Base-by-base conservation (phyloP, 1,139 yeast species). In the Nakaseomyces delphensis region DNA sequence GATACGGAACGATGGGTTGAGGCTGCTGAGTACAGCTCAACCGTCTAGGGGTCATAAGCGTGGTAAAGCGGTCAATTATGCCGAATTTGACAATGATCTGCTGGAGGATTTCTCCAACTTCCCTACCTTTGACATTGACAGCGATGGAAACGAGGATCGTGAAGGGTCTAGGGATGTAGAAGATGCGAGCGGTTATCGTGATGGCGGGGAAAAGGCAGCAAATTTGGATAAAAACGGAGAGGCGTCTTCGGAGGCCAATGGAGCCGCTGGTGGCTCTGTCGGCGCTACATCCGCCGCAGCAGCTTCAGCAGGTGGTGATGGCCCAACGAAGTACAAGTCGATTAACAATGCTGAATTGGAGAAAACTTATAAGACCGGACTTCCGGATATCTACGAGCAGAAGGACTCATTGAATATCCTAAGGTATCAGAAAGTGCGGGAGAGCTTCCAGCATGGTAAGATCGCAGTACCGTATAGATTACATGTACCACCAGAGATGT, bases 31-130 rank as follows among this genome's bases (percentile, higher is more conserved):
- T 39, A 74, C 86, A 3, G 81, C 83, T 4, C 86, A 89, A 3
- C 79, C 81, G 3, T 77, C 86, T 6, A 74, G 96, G 50, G 73
- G 83, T 32, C 83, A 87, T 29, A 86, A 86, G 57, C 73, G 96
- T 54, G 79, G 27, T 6, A 68, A 77, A 42, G 81, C 79, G 40
- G 77, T 86, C 42, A 86, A 83, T 60, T 89, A 87, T 57, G 91
- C 96, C 0, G 97, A 87, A 62, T 83, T 79, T 48, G 94, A 83
- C 54, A 76, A 74, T 48, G 94, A 84, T 47, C 75, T 77, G 45
- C 84, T 80, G 39, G 85, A 79, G 32, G 80, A 73, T 43, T 74
- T 70, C 38, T 65, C 39, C 13, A 66, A 64, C 13, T 39, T 39
- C 13, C 29, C 36, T 23, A 57, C 53, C 31, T 46, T 48, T 27